phyloP scores from a whole-genome alignment of 371 early-diverging fungal genomes.

The Zopfochytrium polystomum region DNA sequence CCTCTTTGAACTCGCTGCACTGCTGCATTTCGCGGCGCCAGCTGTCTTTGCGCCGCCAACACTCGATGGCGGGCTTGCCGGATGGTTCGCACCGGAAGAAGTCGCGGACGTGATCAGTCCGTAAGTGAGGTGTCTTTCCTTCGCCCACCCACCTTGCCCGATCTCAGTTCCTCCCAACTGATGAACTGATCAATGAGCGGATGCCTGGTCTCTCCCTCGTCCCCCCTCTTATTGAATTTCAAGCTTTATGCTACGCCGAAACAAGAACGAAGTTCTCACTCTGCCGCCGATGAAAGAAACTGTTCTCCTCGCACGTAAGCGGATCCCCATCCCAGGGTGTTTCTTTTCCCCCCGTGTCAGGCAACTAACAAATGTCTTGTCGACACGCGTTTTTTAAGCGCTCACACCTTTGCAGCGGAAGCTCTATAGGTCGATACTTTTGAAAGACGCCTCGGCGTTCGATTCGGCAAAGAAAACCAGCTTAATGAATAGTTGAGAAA shows the following conservation, averaged over 20 bases:
- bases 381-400: slow-evolving; percentile 13
- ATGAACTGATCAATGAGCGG: not conserved
- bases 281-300: slow-evolving; percentile 30
- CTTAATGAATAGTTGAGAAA: slow-evolving; percentile 23
- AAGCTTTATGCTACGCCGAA: slow-evolving; percentile 26
- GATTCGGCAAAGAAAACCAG: slow-evolving; percentile 10
- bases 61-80: not conserved
- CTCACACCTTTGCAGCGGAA: slow-evolving; percentile 22
- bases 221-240: not conserved
- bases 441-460: slow-evolving; percentile 26
- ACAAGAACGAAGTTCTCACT: slow-evolving; percentile 25
- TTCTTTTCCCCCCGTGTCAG: not conserved
- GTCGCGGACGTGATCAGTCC: too few species aligned
- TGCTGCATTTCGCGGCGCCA: slow-evolving; percentile 60
- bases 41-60: slow-evolving; percentile 45
- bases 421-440: slow-evolving; percentile 28
- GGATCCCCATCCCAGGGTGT: not conserved
- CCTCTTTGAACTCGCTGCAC: slow-evolving; percentile 79
- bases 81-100: too few species aligned
- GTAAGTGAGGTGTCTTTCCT: too few species aligned
- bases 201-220: not conserved
- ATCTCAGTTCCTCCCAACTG: too few species aligned
- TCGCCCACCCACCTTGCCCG: too few species aligned
- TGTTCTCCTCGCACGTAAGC: slow-evolving; percentile 26
- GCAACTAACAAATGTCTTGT: not conserved